A percentile compares a stretch with the other conserved stretches of the same genome.
phyloP scores from a whole-genome alignment of 1,284 basidiomycete species.

The Grifola frondosa region DNA sequence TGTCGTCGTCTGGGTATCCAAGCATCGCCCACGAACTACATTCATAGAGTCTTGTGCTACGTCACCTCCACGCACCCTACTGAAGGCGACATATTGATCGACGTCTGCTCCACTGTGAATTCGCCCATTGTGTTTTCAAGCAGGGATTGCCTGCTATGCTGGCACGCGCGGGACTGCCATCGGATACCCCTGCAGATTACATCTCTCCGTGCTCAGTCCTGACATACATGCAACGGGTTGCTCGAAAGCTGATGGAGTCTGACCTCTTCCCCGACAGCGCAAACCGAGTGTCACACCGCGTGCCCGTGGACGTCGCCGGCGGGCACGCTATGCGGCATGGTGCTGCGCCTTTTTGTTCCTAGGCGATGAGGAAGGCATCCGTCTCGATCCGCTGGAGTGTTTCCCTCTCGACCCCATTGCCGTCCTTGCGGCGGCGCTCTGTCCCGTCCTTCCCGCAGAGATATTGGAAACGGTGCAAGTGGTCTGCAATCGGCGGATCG shows the following conservation, averaged over 20 bases:
- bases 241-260: too few relatives aligned
- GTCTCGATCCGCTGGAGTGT: conserved; percentile 8
- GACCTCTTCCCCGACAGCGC: too few relatives aligned
- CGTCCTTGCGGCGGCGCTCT: conserved; percentile 12
- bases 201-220: conserved; percentile 12
- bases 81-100: conserved; percentile 19
- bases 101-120: conserved; percentile 31
- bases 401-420: conserved; percentile 16
- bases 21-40: conserved; percentile 57
- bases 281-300: too few relatives aligned
- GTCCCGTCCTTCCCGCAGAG: conserved; percentile 8
- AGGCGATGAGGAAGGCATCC: conserved; percentile 3
- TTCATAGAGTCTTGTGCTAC: conserved; percentile 43
- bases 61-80: conserved; percentile 14
- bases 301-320: too few relatives aligned
- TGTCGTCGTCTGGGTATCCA: conserved; percentile 48
- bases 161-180: conserved; percentile 27
- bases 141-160: conserved; percentile 31
- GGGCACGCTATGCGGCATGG: conserved; percentile 12
- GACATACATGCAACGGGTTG: background rate
- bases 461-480: too few relatives aligned
- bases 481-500: too few relatives aligned
- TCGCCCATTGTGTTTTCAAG: conserved; percentile 15
- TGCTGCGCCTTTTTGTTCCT: conserved; percentile 6
- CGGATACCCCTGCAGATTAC: conserved; percentile 19